These are phyloP conservation scores for Phoenix dactylifera DNA, from an alignment of 176 grass and related monocot species.

Conservation along the genomic window DNA sequence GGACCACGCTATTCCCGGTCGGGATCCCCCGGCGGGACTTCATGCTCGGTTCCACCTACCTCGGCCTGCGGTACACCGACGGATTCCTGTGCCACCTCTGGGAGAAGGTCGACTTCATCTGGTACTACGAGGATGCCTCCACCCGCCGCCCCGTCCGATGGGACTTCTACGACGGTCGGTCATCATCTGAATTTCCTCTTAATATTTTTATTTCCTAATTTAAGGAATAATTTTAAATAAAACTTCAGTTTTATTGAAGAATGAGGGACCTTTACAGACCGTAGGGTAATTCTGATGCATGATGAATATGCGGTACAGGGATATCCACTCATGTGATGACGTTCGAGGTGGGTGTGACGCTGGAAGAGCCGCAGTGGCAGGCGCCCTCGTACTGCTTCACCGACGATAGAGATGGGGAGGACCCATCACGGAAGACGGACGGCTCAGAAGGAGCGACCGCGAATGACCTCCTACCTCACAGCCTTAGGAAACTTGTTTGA, in stretches of 20 bases:
- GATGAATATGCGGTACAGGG: neutral
- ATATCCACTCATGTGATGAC: slow-evolving; percentile 39
- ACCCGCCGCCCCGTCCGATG: slow-evolving; percentile 74
- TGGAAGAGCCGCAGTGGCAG: slow-evolving; percentile 53
- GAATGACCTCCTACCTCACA: no score
- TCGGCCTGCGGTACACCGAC: slow-evolving; percentile 37
- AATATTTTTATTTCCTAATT: no score
- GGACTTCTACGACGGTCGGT: slow-evolving; percentile 57
- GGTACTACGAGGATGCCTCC: slow-evolving; percentile 81
- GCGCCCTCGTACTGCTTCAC: slow-evolving; percentile 38
- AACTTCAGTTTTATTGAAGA: no score
- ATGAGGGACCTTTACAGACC: neutral
- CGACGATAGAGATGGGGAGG: neutral
- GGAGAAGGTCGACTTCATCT: slow-evolving; percentile 67
- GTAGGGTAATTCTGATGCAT: no score
- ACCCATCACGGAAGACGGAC: no score
- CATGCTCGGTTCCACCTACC: slow-evolving; percentile 47
- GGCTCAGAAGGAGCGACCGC: no score
- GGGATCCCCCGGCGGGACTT: slow-evolving; percentile 46
- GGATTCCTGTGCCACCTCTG: slow-evolving; percentile 62
- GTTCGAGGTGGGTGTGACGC: slow-evolving; percentile 40
- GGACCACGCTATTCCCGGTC: slow-evolving; percentile 37
- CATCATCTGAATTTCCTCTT: no score
- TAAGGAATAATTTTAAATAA: no score
- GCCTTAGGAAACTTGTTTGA: no score